Evolutionary conservation across 768 basidiomycete species (phyloP), one percentile per base, ranked within the genome.

Genomic region (Exidia glandulosa): DNA sequence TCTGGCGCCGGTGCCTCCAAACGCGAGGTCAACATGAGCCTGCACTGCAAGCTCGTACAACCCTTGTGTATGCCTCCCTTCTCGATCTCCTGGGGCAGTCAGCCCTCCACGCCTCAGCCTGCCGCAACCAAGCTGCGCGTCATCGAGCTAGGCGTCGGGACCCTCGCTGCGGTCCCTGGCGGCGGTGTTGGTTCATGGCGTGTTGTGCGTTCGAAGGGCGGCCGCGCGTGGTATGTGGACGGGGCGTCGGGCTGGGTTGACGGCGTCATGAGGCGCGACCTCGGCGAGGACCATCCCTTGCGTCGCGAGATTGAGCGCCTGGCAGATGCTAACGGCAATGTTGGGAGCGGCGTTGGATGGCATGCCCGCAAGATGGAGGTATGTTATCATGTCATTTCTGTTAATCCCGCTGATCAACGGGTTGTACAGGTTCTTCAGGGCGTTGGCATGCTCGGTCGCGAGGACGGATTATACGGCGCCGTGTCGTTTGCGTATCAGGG

Each of bases 281-380:
- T 93, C 9, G 71, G 75, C 4, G 67, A 69, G 16, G 76, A 75
- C 3, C 87, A 95, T 70, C 83, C 86, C 2, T 81, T 87, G 71
- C 76, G 94, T 56, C 68, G 72, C 30, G 88, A 89, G 68, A 76
- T 95, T 69, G 81, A 83, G 63, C 78, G 80, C 57, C 74, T 96
- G 25, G 84, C 90, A 10, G 78, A 85, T 60, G 85, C 88, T 3
- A 89, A 90, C 63, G 91, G 93, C 9, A 90, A 90, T 66, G 91
- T 95, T n/a, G 87, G 80, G 69, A 90, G 87, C 66, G 88, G 87
- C 3, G 82, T 95, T 4, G 95, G 95, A 1, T 98, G 94, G 94
- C 93, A 96, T 73, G 85, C 90, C 25, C 76, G 94, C 60, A 99
- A 99, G 75, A 93, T 96, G 90, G 94, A 96, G 82, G 90, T 91